Percentiles rank a stretch among this genome's conserved stretches.
phyloP scores from a whole-genome alignment of 345 rosid genomes.

The Triadica sebifera region DNA sequence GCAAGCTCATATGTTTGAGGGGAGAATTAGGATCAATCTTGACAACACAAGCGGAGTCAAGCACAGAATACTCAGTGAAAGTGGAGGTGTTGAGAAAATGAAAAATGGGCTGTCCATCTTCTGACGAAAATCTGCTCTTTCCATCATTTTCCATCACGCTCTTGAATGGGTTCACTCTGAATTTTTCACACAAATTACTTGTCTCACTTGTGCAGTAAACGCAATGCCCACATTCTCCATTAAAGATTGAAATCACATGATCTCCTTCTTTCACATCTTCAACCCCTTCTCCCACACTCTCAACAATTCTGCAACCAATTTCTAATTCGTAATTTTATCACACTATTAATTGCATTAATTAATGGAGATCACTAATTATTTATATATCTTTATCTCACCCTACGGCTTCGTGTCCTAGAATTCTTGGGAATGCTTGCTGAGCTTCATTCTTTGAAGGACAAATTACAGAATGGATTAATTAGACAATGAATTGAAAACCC shows the following conservation, averaged over 20 bases:
- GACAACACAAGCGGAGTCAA: slow-evolving; percentile 57
- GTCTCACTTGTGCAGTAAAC: slow-evolving; percentile 34
- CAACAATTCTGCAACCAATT: slow-evolving; percentile 43
- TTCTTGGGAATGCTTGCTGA: slow-evolving; percentile 59
- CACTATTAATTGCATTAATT: neutral
- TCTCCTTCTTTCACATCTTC: slow-evolving; percentile 57
- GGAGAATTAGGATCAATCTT: slow-evolving; percentile 45
- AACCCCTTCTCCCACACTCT: slow-evolving; percentile 68
- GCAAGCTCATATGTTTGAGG: slow-evolving; percentile 56
- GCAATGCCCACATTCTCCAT: slow-evolving; percentile 76
- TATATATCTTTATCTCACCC: slow-evolving; percentile 40
- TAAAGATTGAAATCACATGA: slow-evolving; percentile 58
- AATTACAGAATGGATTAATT: neutral
- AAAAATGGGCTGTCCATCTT: slow-evolving; percentile 45
- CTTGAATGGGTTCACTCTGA: slow-evolving; percentile 51
- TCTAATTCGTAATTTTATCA: neutral
- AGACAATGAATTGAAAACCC: neutral
- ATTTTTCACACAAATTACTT: slow-evolving; percentile 49
- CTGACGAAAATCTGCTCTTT: slow-evolving; percentile 47
- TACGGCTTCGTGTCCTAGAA: slow-evolving; percentile 77
- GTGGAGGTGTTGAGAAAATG: slow-evolving; percentile 72
- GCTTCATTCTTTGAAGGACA: slow-evolving; percentile 45
- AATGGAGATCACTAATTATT: neutral
- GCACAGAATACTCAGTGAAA: slow-evolving; percentile 61
- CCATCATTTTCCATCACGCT: slow-evolving; percentile 57